Evolutionary conservation across 768 basidiomycete genomes (phyloP).

Genomic region (Pholiota microspora): DNA sequence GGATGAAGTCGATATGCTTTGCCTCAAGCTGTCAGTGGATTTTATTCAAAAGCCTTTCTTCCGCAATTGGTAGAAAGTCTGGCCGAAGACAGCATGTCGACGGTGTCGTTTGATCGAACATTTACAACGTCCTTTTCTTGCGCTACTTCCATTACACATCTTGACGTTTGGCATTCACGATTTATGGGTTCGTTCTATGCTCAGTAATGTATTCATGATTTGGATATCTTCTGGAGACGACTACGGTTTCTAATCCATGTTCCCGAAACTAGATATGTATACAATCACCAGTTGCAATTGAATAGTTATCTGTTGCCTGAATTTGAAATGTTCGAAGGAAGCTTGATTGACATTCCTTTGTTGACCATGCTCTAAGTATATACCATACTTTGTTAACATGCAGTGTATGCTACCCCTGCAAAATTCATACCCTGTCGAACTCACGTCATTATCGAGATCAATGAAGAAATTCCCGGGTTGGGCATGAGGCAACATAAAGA

Average conservation of each 20-base stretch:
- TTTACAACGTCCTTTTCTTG: background rate
- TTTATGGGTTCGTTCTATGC: background rate
- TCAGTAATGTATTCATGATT: background rate
- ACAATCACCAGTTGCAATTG: no score
- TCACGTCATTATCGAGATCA: no score
- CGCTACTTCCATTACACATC: background rate
- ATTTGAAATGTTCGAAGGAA: no score
- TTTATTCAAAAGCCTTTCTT: constrained; percentile 24
- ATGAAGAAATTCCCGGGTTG: constrained; percentile 3
- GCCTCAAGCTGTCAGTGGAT: constrained; percentile 76
- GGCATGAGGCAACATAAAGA: constrained; percentile 8
- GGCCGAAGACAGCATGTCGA: background rate
- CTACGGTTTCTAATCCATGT: no score
- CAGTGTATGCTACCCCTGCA: no score
- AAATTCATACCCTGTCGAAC: no score
- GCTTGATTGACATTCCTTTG: no score
- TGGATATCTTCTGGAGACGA: background rate
- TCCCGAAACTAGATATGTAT: no score
- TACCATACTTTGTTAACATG: no score
- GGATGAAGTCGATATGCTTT: constrained; percentile 75
- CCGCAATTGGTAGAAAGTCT: constrained; percentile 25
- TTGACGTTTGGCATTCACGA: background rate
- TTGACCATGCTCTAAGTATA: no score
- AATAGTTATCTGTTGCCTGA: no score
- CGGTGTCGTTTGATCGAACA: no score